phyloP scores from a whole-genome alignment of 176 grass and related monocot genomes.

The Poa annua region DNA sequence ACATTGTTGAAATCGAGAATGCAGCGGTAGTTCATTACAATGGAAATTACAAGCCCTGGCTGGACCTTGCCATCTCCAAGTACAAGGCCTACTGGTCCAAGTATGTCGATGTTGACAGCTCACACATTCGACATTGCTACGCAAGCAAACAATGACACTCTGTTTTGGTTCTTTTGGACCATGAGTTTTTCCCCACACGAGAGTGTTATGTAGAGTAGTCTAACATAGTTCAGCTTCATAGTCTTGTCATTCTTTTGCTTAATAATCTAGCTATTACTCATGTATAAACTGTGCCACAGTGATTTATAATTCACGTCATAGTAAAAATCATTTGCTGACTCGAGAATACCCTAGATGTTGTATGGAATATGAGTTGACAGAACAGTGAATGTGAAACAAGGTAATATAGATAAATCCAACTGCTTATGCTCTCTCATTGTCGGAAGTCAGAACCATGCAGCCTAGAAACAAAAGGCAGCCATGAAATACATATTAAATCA shows the following conservation, averaged over 20 bases:
- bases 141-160: conserved; percentile 52
- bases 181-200: conserved; percentile 7
- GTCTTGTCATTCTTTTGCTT: background rate
- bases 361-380: conserved; percentile 22
- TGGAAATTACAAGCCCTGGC: conserved; percentile 97
- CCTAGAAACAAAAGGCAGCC: conserved; percentile 26
- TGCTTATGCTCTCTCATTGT: background rate
- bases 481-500: background rate
- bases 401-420: conserved; percentile 5
- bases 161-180: conserved; percentile 20
- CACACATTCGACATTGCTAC: conserved; percentile 68
- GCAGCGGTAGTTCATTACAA: conserved; percentile 92
- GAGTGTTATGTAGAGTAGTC: conserved; percentile 33
- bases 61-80: conserved; percentile 93
- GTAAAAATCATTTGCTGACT: conserved; percentile 35
- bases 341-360: conserved; percentile 4
- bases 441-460: background rate
- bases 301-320: background rate
- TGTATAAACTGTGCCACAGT: conserved; percentile 15
- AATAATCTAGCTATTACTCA: conserved; percentile 10
- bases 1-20: conserved; percentile 67
- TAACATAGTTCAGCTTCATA: conserved; percentile 34
- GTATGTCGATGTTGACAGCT: conserved; percentile 70
- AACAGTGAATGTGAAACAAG: conserved; percentile 10
- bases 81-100: conserved; percentile 95